A percentile compares a stretch with the other conserved stretches of the same genome.
Evolutionary conservation across 495 filamentous ascomycete species (phyloP).

Genomic region (Tetracladium marchalianum): DNA sequence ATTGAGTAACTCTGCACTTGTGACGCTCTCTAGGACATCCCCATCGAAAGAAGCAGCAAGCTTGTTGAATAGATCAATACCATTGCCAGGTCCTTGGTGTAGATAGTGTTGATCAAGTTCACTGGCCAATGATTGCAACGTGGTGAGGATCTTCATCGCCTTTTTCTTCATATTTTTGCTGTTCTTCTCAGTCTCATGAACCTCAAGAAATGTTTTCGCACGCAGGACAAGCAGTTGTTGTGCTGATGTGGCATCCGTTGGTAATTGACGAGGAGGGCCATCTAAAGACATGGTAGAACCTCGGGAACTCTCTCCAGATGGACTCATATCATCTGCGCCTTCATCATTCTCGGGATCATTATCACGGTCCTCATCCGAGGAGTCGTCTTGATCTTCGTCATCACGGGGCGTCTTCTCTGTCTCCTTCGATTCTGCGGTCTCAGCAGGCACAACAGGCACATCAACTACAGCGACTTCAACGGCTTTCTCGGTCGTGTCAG

Average conservation of each 20-base stretch:
- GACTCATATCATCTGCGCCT: slow-evolving; percentile 58
- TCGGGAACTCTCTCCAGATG: slow-evolving; percentile 56
- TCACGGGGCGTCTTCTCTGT: slow-evolving; percentile 17
- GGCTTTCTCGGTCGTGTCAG: slow-evolving; percentile 5
- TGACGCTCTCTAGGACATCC: slow-evolving; percentile 81
- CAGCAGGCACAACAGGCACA: background rate
- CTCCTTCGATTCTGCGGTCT: slow-evolving; percentile 15
- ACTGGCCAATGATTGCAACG: slow-evolving; percentile 58
- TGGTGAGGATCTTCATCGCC: slow-evolving; percentile 61
- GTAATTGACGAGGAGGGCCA: slow-evolving; percentile 31
- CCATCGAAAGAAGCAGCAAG: slow-evolving; percentile 84
- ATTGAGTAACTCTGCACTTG: slow-evolving; percentile 89
- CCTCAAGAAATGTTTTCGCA: slow-evolving; percentile 73
- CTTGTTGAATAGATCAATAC: slow-evolving; percentile 57
- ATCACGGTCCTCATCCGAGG: slow-evolving; percentile 33
- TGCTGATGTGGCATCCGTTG: slow-evolving; percentile 47
- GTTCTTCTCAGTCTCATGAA: slow-evolving; percentile 68
- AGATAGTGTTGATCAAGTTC: slow-evolving; percentile 64
- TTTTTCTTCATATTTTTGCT: slow-evolving; percentile 62
- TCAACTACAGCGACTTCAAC: slow-evolving; percentile 1
- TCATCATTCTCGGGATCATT: slow-evolving; percentile 53
- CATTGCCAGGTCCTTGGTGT: slow-evolving; percentile 38
- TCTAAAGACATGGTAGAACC: slow-evolving; percentile 48
- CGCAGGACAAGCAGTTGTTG: slow-evolving; percentile 64
- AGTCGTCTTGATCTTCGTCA: slow-evolving; percentile 28